Evolutionary conservation across 1,284 basidiomycete genomes (phyloP), one percentile per base, ranked within the genome.

Genomic region (Coniferiporia weirii): DNA sequence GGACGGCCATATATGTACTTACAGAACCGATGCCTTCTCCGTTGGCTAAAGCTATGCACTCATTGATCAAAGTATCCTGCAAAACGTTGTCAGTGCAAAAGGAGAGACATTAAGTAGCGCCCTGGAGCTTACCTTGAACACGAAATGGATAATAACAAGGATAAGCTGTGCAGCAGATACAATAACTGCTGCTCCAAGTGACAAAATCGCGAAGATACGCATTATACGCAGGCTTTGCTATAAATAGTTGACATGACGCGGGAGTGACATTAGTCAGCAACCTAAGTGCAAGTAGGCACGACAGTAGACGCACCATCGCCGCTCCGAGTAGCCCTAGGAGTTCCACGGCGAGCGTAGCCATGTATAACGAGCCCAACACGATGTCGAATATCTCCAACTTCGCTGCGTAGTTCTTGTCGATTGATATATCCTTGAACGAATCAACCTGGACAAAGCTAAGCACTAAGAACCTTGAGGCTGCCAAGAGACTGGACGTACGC

Each of bases 71-170:
- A 49, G 79, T 77, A 49, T 72, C 70, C 84, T 84, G 56, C n/a
- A 52, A 32, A 50, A 45, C 59, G 56, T 9, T 52, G 35, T 12
- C 36, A 51, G 44, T 48, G 17, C 4, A 43, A 32, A 19, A 3
- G 1, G 0, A 10, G 5, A 43, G 35, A 34, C 44, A 27, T 47
- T 2, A 13, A 19, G 9, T 7, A 38, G 13, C 13, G 68, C 62
- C 15, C 38, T 27, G 65, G 69, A 44, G 56, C 71, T 4, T 60
- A 79, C 84, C 80, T 92, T 89, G 67, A 80, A 76, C 1, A 75
- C 72, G 69, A 89, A 91, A 67, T 92, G 90, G 0, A 81, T 71
- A 6, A 90, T 70, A 7, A 84, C 74, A 15, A 79, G 74, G 54
- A 89, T 66, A 55, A 90, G 71, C 5, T 80, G 82, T 0, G 79